Conservation (phyloP, 345 rosid genomes). For the Euclidium syriacum region DNA sequence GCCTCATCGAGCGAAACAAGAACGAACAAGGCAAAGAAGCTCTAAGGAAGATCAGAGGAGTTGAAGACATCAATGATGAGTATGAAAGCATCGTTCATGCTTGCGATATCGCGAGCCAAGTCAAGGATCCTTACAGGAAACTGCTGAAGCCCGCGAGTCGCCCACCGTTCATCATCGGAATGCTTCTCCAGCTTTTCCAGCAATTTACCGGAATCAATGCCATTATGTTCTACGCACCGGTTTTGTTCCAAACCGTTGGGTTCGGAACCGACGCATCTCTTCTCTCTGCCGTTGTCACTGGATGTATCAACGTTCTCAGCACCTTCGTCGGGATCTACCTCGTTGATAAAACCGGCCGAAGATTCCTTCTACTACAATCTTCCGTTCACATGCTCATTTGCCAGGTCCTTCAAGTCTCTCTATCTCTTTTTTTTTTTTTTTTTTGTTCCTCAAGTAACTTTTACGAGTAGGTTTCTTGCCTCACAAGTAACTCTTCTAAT, state of each 20-base stretch:
- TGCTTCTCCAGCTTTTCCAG: slow-evolving; percentile 51
- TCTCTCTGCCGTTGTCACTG: slow-evolving; percentile 59
- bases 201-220: slow-evolving; percentile 69
- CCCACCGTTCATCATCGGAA: slow-evolving; percentile 50
- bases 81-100: slow-evolving; percentile 41
- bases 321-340: slow-evolving; percentile 53
- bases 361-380: slow-evolving; percentile 49
- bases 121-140: slow-evolving; percentile 47
- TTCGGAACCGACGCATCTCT: slow-evolving; percentile 52
- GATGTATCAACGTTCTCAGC: slow-evolving; percentile 48
- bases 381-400: slow-evolving; percentile 38
- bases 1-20: slow-evolving; percentile 50
- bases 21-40: slow-evolving; percentile 39
- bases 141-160: slow-evolving; percentile 41
- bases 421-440: background rate
- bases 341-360: slow-evolving; percentile 56
- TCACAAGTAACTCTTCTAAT: background rate
- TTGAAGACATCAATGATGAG: slow-evolving; percentile 42
- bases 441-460: background rate
- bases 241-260: slow-evolving; percentile 65
- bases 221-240: slow-evolving; percentile 48
- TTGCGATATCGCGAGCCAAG: slow-evolving; percentile 33
- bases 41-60: slow-evolving; percentile 49
- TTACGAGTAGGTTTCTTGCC: background rate
- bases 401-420: slow-evolving; percentile 23